These are phyloP conservation scores for Apostasia shenzhenica DNA, from an alignment of 106 monocot species.

Conservation along the genomic window DNA sequence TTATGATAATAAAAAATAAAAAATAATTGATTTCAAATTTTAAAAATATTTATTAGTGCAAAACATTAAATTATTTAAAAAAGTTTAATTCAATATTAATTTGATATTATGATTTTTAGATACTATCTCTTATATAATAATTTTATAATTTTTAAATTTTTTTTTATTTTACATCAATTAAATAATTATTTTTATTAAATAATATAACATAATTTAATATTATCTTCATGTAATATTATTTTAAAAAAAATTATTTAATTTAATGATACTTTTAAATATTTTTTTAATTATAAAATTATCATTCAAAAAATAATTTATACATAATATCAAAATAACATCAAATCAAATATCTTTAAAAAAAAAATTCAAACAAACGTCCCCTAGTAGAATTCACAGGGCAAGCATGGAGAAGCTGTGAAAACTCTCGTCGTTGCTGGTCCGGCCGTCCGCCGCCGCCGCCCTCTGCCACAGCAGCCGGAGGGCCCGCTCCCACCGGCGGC, in stretches of 20 bases:
- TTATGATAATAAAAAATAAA: too few species aligned
- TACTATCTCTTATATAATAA: too few species aligned
- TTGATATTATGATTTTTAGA: too few species aligned
- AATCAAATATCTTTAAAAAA: not conserved
- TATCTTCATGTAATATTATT: too few species aligned
- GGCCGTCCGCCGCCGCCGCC: slow-evolving; percentile 2
- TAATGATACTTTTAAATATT: not conserved
- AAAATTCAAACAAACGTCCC: not conserved
- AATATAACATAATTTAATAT: too few species aligned
- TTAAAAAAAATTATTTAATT: not conserved
- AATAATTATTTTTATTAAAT: too few species aligned
- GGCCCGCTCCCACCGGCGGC: slow-evolving; percentile 35
- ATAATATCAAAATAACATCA: not conserved
- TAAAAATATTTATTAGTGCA: too few species aligned
- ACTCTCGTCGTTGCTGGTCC: slow-evolving; percentile 19
- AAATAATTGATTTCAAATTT: too few species aligned
- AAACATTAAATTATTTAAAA: too few species aligned
- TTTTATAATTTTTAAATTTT: too few species aligned
- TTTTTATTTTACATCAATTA: too few species aligned
- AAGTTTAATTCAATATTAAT: too few species aligned
- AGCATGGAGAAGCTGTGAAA: slow-evolving; percentile 29
- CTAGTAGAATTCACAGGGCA: slow-evolving; percentile 2
- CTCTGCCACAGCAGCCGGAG: slow-evolving; percentile 27
- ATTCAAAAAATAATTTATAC: not conserved
- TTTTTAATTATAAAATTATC: not conserved